Evolutionary conservation across 805 yeast genomes (phyloP).

Genomic region (Ogataea henricii): DNA sequence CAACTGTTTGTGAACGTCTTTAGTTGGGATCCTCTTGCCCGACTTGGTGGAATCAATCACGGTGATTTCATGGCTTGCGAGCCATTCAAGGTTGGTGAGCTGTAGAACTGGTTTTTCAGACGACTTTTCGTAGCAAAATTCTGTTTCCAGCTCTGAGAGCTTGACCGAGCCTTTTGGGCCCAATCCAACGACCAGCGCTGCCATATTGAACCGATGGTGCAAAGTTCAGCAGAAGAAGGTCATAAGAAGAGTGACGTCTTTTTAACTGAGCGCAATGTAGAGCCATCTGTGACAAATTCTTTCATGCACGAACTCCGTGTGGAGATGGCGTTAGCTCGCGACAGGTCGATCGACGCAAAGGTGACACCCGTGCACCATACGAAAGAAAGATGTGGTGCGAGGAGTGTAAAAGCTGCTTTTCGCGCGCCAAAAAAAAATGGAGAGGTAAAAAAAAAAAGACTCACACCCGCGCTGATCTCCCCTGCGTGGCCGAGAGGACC

Average conservation of each 20-base stretch:
- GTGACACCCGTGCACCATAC: background rate
- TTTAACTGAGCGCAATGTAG: no score
- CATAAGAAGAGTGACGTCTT: no score
- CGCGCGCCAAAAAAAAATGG: background rate
- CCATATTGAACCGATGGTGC: background rate
- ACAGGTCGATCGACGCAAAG: background rate
- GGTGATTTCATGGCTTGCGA: background rate
- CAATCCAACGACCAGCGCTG: background rate
- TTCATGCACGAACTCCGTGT: no score
- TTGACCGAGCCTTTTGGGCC: background rate
- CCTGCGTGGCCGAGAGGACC: background rate
- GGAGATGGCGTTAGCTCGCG: background rate
- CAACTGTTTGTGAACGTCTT: constrained; percentile 43
- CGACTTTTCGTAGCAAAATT: background rate
- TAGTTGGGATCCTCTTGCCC: constrained; percentile 43
- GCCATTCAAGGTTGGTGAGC: background rate
- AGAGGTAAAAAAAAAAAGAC: background rate
- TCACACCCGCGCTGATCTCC: no score
- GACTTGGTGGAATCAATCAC: constrained; percentile 54
- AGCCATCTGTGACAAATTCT: no score
- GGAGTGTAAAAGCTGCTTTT: no score
- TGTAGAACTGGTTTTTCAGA: background rate
- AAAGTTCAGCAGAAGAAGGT: background rate
- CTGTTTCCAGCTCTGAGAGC: background rate
- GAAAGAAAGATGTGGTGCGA: no score